Conservation (phyloP, 164 flowering plant species). For the Berberis thunbergii region DNA sequence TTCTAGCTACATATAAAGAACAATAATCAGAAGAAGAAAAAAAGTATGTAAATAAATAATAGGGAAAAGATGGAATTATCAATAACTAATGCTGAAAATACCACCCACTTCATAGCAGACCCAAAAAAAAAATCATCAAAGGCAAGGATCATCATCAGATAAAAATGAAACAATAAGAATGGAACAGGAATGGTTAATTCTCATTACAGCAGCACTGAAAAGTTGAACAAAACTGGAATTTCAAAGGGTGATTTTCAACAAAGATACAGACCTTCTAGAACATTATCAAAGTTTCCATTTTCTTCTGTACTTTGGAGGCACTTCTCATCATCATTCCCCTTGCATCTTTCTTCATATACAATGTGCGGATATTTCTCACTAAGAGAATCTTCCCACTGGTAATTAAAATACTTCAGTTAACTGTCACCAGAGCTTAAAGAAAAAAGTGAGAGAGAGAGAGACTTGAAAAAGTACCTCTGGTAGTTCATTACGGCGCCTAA, state of each 20-base stretch:
- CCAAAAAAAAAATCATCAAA: too few species aligned
- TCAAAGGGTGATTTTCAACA: background rate
- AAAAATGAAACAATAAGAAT: too few species aligned
- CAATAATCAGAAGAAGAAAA: too few species aligned
- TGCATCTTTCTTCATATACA: constrained; percentile 73
- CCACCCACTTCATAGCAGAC: too few species aligned
- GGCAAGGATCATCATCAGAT: too few species aligned
- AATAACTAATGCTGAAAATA: too few species aligned
- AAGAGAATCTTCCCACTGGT: constrained; percentile 73
- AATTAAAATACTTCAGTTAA: constrained; percentile 3
- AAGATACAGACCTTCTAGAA: constrained; percentile 64
- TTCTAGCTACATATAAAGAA: too few species aligned
- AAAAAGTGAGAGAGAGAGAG: background rate
- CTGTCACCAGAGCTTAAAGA: background rate
- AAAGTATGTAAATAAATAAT: too few species aligned
- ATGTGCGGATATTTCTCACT: constrained; percentile 84
- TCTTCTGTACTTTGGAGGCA: constrained; percentile 19
- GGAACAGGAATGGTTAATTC: too few species aligned
- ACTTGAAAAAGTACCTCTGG: constrained; percentile 57
- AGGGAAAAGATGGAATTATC: too few species aligned
- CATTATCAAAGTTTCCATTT: constrained; percentile 33
- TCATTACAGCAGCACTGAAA: too few species aligned
- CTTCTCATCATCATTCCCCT: constrained; percentile 39
- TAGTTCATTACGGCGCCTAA: constrained; percentile 69
- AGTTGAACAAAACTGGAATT: too few species aligned